Evolutionary conservation across 2,329 filamentous ascomycete genomes (phyloP).

Genomic region (Paraphaeosphaeria minitans): DNA sequence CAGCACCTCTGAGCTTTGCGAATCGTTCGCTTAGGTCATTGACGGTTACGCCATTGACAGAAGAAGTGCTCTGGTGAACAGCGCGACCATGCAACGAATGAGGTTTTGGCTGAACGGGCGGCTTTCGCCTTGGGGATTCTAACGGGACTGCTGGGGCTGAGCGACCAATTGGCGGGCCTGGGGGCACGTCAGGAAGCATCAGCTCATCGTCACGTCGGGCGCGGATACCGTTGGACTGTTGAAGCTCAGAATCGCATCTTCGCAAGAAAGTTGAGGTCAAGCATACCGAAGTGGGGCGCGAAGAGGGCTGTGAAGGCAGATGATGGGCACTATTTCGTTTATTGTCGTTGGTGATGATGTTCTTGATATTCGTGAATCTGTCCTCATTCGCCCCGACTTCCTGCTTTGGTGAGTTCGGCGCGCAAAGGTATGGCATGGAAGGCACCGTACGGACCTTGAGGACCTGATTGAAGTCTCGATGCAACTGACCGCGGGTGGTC

Average conservation of each 20-base stretch:
- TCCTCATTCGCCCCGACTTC: constrained; percentile 46
- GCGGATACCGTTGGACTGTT: constrained; percentile 20
- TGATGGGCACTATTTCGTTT: constrained; percentile 60
- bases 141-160: constrained; percentile 24
- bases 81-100: constrained; percentile 67
- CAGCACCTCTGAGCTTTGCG: constrained; percentile 39
- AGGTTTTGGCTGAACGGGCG: constrained; percentile 68
- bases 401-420: constrained; percentile 22
- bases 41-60: constrained; percentile 22
- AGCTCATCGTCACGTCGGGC: constrained; percentile 35
- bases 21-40: constrained; percentile 47
- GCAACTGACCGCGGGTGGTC: constrained; percentile 56
- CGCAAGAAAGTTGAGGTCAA: background rate
- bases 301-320: constrained; percentile 17
- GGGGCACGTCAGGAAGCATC: constrained; percentile 43
- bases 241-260: constrained; percentile 16
- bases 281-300: constrained; percentile 11
- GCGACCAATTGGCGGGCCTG: constrained; percentile 23
- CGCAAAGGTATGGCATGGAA: background rate
- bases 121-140: constrained; percentile 36
- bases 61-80: constrained; percentile 47
- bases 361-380: constrained; percentile 54
- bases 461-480: constrained; percentile 55
- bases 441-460: constrained; percentile 24
- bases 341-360: constrained; percentile 59